These are phyloP conservation scores for Coemansia brasiliensis DNA, from an alignment of 192 early-diverging fungal genomes.

Conservation along the genomic window DNA sequence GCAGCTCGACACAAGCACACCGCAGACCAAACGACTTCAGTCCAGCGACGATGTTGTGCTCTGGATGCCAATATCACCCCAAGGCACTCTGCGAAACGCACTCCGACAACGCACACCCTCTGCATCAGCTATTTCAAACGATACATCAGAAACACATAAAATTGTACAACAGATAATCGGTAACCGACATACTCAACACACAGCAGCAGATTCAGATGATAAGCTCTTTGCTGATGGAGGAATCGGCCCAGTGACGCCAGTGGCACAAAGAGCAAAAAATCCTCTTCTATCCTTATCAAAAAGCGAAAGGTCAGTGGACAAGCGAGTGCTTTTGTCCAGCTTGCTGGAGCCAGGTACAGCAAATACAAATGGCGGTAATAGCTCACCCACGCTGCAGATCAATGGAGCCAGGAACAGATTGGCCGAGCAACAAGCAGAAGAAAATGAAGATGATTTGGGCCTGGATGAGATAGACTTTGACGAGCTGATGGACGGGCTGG, in stretches of 20 bases:
- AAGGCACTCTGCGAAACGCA: constrained; percentile 36
- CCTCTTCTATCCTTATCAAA: constrained; percentile 27
- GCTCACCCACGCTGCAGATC: constrained; percentile 1
- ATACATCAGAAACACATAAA: constrained; percentile 3
- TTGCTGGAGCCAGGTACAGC: constrained; percentile 14
- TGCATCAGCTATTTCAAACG: not conserved
- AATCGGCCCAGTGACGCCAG: not conserved
- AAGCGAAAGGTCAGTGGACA: constrained; percentile 36
- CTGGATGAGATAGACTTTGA: constrained; percentile 43
- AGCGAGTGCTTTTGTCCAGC: constrained; percentile 39
- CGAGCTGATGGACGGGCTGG: constrained; percentile 19
- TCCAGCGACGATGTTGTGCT: constrained; percentile 26
- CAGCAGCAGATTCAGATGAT: no score
- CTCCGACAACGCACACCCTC: constrained; percentile 29
- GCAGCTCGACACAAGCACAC: constrained; percentile 31
- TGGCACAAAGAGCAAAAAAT: constrained; percentile 18
- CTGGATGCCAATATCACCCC: constrained; percentile 51
- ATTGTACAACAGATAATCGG: constrained; percentile 50
- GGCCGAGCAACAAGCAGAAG: not conserved
- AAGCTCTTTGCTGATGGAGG: no score
- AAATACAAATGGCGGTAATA: not conserved
- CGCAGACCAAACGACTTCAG: constrained; percentile 9
- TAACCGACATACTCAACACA: constrained; percentile 9
- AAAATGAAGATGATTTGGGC: constrained; percentile 9
- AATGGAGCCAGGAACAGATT: not conserved